Evolutionary conservation across 768 basidiomycete genomes (phyloP).

Genomic region (Russula lepida): DNA sequence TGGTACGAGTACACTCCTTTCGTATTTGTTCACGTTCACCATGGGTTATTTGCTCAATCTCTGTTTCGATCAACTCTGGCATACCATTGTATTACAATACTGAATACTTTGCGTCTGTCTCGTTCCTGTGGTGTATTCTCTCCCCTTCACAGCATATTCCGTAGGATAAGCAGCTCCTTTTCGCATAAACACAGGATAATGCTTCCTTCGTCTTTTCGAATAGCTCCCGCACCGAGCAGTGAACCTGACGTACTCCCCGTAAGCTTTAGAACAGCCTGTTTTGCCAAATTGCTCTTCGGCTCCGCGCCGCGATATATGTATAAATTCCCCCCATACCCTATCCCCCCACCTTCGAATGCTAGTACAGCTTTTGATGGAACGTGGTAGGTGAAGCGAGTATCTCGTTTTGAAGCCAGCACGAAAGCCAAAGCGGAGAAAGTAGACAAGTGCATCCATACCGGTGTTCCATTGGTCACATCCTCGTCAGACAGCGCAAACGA

Average conservation of each 20-base stretch:
- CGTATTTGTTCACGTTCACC: conserved; percentile 12
- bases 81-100: conserved; percentile 22
- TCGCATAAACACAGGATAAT: conserved; percentile 71
- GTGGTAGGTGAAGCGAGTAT: conserved; percentile 83
- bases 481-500: conserved; percentile 23
- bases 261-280: conserved; percentile 74
- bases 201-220: conserved; percentile 30
- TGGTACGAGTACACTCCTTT: conserved; percentile 15
- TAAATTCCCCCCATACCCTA: conserved; percentile 67
- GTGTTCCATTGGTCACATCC: conserved; percentile 20
- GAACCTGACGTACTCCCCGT: conserved; percentile 64
- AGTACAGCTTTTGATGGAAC: conserved; percentile 46
- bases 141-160: conserved; percentile 26
- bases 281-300: conserved; percentile 51
- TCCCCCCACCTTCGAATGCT: conserved; percentile 75
- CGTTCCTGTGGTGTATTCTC: background rate
- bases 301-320: conserved; percentile 70
- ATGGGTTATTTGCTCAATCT: conserved; percentile 16
- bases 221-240: conserved; percentile 63
- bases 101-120: conserved; percentile 19
- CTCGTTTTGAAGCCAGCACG: conserved; percentile 87
- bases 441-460: conserved; percentile 63
- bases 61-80: conserved; percentile 11
- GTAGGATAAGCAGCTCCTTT: conserved; percentile 58
- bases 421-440: conserved; percentile 89